Base-by-base conservation (phyloP, 1,284 basidiomycete species). In the Pisolithus thermaeus region DNA sequence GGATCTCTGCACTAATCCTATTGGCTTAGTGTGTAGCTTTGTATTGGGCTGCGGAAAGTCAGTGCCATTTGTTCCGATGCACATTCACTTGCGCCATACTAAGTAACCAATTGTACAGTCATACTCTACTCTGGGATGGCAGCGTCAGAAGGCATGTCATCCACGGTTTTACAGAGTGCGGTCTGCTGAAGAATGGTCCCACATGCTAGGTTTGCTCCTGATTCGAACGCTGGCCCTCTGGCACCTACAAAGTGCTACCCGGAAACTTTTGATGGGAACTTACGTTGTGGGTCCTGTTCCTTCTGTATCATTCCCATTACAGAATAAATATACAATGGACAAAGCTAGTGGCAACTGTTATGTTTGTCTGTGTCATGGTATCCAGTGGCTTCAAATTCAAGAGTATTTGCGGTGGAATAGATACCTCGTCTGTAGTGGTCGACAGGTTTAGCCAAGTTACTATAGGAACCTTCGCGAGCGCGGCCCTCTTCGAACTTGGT, bases 401-500 rank as follows among this genome's bases (percentile, higher is more conserved):
- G 25, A 35, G 36, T 36, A 51, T 53, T 6, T 53, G 51, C 30
- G 30, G 37, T 16, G 28, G 25, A 5, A 32, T 28, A 16, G 27
- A 18, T 12, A 23, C 23, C 38, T 20, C 28, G 20, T 18, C 14
- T 25, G 53, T 43, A 22, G 2, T 23, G 32, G 38, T 27, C 18
- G 12, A 20, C 28, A 4, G 43, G 36, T 23, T 52, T 18, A 39
- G 47, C 27, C 36, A 22, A 3, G 9, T 52, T 3, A 45, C 42
- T 1, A n/a, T 30, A 28, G 52, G 51, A 20, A 46, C 40, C 25
- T 53, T 52, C 23, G 16, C 36, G 7, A 52, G 52, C 20, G 43
- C 44, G 2, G 51, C 50, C 3, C 7, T 52, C 8, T 53, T 53
- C 32, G 52, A 53, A 35, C 25, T 53, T 12, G 22, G 52, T 53